Evolutionary conservation across 495 filamentous ascomycete genomes (phyloP), one percentile per base, ranked within the genome.

Genomic region (Neurospora hispaniola): DNA sequence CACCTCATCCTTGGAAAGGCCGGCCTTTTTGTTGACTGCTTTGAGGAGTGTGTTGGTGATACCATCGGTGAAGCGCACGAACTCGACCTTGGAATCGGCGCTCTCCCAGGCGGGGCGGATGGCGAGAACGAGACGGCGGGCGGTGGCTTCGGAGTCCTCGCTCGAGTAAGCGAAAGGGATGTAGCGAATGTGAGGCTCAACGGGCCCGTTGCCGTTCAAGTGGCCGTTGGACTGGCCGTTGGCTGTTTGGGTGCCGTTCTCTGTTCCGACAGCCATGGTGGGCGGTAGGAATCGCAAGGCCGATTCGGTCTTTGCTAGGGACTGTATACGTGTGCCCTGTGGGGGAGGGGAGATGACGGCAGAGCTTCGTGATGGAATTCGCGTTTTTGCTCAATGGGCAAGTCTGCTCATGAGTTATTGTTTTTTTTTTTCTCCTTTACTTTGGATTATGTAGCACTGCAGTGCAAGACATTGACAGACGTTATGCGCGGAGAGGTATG

Each of bases 31-130:
- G 80, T 97, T 97, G 80, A 94, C 86, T 40, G 92, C 92, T 87
- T 98, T 98, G 42, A 89, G 80, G 41, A 99, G 88, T 84, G 95
- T 98, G 82, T 99, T 99, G 66, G 96, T 99, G 81, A 99, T 99
- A 75, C 96, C 96, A 79, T 99, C 96, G 39, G 93, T 99, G 84
- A 98, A 99, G 68, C 90, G 89, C 69, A 93, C 86, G 76, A 98
- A 93, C 79, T 94, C 92, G 74, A 99, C 87, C n/a, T 90, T 89
- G 71, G 92, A 93, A 70, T 86, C 88, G 1, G 86, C 82, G 20
- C 88, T 85, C 73, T 90, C 87, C 96, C 96, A 99, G 76, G 95
- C 88, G 8, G 93, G 96, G 66, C 90, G 88, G 44, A 98, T 85
- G 27, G 93, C 87, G 71, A 94, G 86, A 76, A 97, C 89, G 43